A percentile compares a stretch with the other conserved stretches of the same genome.
Evolutionary conservation across 306 rosid genomes (phyloP).

Genomic region (Prunus mira): DNA sequence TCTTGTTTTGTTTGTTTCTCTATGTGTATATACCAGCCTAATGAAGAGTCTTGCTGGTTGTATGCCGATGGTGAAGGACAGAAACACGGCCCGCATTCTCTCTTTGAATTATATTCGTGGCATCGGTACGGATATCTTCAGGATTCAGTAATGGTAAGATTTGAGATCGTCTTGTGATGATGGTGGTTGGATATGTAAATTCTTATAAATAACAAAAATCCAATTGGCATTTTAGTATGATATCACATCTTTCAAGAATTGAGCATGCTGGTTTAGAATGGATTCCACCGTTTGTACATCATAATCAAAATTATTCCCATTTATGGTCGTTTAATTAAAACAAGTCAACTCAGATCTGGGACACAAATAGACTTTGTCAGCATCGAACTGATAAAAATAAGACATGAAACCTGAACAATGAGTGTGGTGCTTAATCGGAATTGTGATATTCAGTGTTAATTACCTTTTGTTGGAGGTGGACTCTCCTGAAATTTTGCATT

Average conservation of each 20-base stretch:
- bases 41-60: constrained; percentile 71
- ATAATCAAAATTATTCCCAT: background rate
- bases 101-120: constrained; percentile 68
- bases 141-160: constrained; percentile 70
- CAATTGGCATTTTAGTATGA: background rate
- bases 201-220: background rate
- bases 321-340: background rate
- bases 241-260: background rate
- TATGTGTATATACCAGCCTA: constrained; percentile 35
- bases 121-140: constrained; percentile 67
- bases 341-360: background rate
- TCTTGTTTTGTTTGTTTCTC: background rate
- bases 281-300: background rate
- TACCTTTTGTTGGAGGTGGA: background rate
- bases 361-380: background rate
- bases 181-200: constrained; percentile 5
- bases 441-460: background rate
- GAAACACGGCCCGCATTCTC: constrained; percentile 81
- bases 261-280: background rate
- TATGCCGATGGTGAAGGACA: constrained; percentile 68
- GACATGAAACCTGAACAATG: background rate
- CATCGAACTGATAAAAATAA: background rate
- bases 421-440: background rate
- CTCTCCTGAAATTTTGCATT: background rate
- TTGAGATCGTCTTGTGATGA: constrained; percentile 2